Evolutionary conservation across 805 yeast genomes (phyloP), one percentile per base, ranked within the genome.

Genomic region (Yamadazyma kitorensis): DNA sequence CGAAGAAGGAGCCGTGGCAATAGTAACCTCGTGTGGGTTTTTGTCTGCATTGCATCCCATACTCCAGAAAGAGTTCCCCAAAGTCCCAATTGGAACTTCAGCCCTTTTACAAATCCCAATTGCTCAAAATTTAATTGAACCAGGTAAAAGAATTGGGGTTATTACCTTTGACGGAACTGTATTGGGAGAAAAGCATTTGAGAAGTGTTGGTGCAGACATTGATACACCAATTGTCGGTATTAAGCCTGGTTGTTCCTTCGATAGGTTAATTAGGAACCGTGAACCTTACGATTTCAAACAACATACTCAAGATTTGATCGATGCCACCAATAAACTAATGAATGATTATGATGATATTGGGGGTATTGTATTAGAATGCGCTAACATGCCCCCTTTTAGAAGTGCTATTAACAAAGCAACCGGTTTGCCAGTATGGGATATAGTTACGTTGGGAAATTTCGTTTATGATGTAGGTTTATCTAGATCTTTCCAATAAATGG

Each of bases 11-110:
- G 61, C 61, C 6, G 40, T 55, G 33, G 65, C 63, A 12, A 42
- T 56, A 10, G 51, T 56, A 15, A 57, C 64, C 4, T 55, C 64
- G 2, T 60, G 65, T 44, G 65, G 64, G 9, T 60, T 59, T 37
- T 44, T 60, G 4, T 59, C 63, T 2, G 57, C 54, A 24, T 41
- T 52, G 13, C 64, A 60, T 28, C 19, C 41, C 8, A 40, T 53
- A 12, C 20, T 59, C 6, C 42, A 51, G 2, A 40, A 39, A 2
- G 37, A 39, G 34, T 45, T 49, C 18, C 39, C 45, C 6, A 15
- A 10, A 5, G 50, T 58, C 17, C 65, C 67, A 18, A 51, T 61
- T 17, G 63, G 57, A 5, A 52, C 62, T 4, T 52, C 59, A 31
- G 43, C 59, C 17, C 34, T 59, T 14, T 27, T 58, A 4, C 64